phyloP scores from a whole-genome alignment of 106 monocot genomes.

The Dendrobium nobile region DNA sequence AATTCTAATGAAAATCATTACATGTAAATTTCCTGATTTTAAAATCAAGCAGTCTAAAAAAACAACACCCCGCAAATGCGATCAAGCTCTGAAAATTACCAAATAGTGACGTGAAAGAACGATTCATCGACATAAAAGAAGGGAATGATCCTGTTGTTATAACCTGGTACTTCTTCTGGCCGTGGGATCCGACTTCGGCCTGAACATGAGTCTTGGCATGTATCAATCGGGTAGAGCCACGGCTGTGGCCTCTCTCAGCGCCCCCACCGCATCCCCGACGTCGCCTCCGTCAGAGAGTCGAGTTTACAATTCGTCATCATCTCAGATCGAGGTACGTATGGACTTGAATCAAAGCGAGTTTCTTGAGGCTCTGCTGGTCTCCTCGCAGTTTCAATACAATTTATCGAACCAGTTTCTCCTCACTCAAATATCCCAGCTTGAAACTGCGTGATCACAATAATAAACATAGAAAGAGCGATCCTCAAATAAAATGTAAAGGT shows the following conservation, averaged over 20 bases:
- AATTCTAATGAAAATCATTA: neutral
- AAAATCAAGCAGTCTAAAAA: neutral
- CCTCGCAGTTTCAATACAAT: neutral
- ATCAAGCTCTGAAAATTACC: conserved; percentile 1
- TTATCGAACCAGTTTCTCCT: neutral
- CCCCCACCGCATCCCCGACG: conserved; percentile 81
- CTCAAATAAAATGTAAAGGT: no score
- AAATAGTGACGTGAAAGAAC: neutral
- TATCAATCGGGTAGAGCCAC: conserved; percentile 86
- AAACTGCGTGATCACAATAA: neutral
- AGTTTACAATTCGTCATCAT: conserved; percentile 43
- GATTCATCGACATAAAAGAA: neutral
- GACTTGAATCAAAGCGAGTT: neutral
- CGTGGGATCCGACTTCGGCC: conserved; percentile 60
- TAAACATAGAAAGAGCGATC: neutral
- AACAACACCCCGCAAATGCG: neutral
- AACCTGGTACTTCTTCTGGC: conserved; percentile 53
- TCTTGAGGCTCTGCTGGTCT: neutral
- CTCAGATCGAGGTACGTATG: neutral
- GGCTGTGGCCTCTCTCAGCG: conserved; percentile 87
- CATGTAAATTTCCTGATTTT: neutral
- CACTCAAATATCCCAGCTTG: neutral
- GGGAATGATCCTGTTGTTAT: neutral
- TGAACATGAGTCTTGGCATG: conserved; percentile 95
- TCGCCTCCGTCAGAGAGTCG: conserved; percentile 84